These are phyloP conservation scores for Allantophomopsis cytisporea DNA, from an alignment of 2,329 filamentous ascomycete genomes.

Conservation along the genomic window DNA sequence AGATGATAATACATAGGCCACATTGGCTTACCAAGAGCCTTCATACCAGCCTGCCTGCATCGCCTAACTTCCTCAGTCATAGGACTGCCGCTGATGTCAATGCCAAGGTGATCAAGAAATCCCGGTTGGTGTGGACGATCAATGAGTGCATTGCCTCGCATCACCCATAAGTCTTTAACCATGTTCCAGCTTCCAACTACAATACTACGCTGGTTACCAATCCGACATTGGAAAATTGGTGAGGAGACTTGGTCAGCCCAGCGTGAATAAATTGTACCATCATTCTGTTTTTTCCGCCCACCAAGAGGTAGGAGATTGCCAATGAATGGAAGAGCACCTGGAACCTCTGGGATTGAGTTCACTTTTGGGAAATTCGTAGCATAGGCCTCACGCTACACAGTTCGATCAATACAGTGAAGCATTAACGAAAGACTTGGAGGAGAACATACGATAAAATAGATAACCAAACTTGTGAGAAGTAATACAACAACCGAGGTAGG, in stretches of 20 bases:
- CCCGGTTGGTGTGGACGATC: slow-evolving; percentile 11
- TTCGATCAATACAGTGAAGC: background rate
- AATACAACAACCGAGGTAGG: no score
- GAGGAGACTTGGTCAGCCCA: slow-evolving; percentile 6
- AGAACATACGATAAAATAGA: no score
- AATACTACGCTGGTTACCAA: slow-evolving; percentile 10
- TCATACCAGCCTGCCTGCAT: slow-evolving; percentile 10
- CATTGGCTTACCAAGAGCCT: slow-evolving; percentile 10
- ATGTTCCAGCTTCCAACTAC: slow-evolving; percentile 8
- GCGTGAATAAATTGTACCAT: slow-evolving; percentile 8
- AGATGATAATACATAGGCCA: slow-evolving; percentile 13
- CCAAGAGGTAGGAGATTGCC: slow-evolving; percentile 9
- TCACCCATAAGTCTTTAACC: slow-evolving; percentile 11
- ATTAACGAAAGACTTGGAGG: no score
- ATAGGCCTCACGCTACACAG: background rate
- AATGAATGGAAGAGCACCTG: slow-evolving; percentile 7
- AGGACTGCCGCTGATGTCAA: slow-evolving; percentile 9
- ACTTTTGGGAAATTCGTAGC: slow-evolving; percentile 5
- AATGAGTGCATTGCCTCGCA: slow-evolving; percentile 8
- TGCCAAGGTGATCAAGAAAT: slow-evolving; percentile 10
- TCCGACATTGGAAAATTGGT: slow-evolving; percentile 8
- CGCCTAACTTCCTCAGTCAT: slow-evolving; percentile 12
- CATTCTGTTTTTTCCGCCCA: slow-evolving; percentile 8
- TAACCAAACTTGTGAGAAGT: no score
- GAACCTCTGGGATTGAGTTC: slow-evolving; percentile 5